Base-by-base conservation (phyloP, 495 filamentous ascomycete genomes). In the Pyrenula aspistea region DNA sequence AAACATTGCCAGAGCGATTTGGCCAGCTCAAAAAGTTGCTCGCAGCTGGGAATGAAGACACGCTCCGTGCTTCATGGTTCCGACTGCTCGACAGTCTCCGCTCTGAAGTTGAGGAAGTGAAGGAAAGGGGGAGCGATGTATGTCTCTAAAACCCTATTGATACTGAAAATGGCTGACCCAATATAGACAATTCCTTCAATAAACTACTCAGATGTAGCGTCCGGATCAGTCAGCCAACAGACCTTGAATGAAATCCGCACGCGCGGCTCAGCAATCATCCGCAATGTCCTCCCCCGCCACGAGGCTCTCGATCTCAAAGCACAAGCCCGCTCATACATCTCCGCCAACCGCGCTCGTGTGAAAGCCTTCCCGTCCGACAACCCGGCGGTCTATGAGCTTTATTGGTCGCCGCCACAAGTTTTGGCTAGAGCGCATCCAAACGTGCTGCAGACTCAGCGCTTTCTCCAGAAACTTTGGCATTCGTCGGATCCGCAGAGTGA, bases 341-440 rank as follows among this genome's bases (percentile, higher is more conserved):
- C 69, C 22, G 71, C 76, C 23, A 89, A 88, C 60, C 54, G 68
- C 48, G 69, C 68, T 24, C 64, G 60, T 24, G 70, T 73, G 8
- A 75, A 72, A 48, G 71, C 81, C 10, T 80, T 84, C 61, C 82
- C 82, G 0, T 55, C 74, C 1, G 74, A 81, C 20, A 77, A 77
- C 12, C 90, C 89, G 0, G 83, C 89, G 53, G 89, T 95, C 2
- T 91, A 84, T 62, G 91, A 96, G 64, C 73, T 95, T 2, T 95
- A 96, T 72, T 96, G 91, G 91, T 86, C 87, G 1, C 78, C 81
- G 4, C 71, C 84, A 2, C 90, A 96, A 62, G 71, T 87, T 24
- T 77, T 80, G 48, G 89, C 91, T 11, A 79, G 91, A 15, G 73
- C 78, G 0, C 85, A 96, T 66, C 77, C 85, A 10, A 83, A 85